Percentiles rank a stretch among this genome's conserved stretches.
These are phyloP conservation scores for Mortierella antarctica DNA, from an alignment of 192 early-diverging fungal species.

Conservation along the genomic window DNA sequence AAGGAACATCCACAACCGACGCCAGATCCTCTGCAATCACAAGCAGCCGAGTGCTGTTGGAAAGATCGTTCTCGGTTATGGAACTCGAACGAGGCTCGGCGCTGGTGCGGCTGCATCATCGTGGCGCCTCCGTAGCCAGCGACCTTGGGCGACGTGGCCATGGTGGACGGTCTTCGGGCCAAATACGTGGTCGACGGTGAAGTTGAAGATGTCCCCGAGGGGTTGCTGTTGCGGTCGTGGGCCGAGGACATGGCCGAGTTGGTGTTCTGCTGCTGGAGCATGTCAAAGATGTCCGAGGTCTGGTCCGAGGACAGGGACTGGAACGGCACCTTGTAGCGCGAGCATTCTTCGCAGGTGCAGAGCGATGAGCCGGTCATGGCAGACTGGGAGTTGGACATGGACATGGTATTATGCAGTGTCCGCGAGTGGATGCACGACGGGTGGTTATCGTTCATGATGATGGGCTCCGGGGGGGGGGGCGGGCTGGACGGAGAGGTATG, in stretches of 20 bases:
- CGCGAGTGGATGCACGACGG: slow-evolving; percentile 44
- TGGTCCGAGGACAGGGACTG: slow-evolving; percentile 5
- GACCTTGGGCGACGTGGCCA: slow-evolving; percentile 19
- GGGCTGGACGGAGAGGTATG: neutral
- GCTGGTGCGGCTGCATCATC: slow-evolving; percentile 11
- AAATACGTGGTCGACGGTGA: slow-evolving; percentile 24
- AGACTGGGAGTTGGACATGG: slow-evolving; percentile 7
- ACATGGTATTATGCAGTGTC: slow-evolving; percentile 28
- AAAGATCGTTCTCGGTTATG: slow-evolving; percentile 44
- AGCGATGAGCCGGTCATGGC: neutral
- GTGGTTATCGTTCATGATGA: slow-evolving; percentile 27
- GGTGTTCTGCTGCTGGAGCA: slow-evolving; percentile 8
- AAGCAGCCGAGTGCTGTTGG: slow-evolving; percentile 47
- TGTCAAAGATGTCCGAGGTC: neutral
- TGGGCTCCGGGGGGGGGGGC: neutral
- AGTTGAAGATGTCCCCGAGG: slow-evolving; percentile 9
- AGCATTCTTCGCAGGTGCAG: slow-evolving; percentile 47
- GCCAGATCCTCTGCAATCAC: slow-evolving; percentile 45
- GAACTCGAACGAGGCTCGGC: slow-evolving; percentile 43
- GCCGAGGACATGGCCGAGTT: neutral
- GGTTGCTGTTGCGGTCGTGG: neutral
- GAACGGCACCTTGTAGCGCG: slow-evolving; percentile 25
- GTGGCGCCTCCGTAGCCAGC: slow-evolving; percentile 23
- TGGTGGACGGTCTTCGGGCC: slow-evolving; percentile 17
- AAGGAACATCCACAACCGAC: slow-evolving; percentile 44